A percentile compares a stretch with the other conserved stretches of the same genome.
These are phyloP conservation scores for Xylaria digitata DNA, from an alignment of 2,329 filamentous ascomycete species.

Conservation along the genomic window DNA sequence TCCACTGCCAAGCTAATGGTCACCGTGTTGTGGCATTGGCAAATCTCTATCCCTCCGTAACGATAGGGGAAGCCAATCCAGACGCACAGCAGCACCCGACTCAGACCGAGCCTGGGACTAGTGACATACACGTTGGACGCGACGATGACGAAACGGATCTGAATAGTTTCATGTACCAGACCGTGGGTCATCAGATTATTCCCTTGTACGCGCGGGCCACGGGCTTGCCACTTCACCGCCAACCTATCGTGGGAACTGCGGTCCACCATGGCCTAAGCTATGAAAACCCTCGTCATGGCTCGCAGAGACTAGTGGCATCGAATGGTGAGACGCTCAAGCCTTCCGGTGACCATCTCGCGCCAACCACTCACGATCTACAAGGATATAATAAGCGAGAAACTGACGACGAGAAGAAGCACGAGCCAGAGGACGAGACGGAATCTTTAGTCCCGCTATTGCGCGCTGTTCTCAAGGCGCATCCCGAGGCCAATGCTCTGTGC, in stretches of 20 bases:
- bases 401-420: conserved; percentile 39
- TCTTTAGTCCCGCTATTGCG: conserved; percentile 81
- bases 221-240: conserved; percentile 84
- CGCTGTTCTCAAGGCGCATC: conserved; percentile 74
- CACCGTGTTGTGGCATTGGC: conserved; percentile 88
- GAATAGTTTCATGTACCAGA: conserved; percentile 99
- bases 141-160: conserved; percentile 65
- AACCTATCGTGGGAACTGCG: conserved; percentile 77
- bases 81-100: conserved; percentile 13
- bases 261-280: conserved; percentile 81
- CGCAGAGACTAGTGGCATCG: conserved; percentile 21
- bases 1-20: conserved; percentile 89
- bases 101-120: conserved; percentile 20
- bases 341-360: conserved; percentile 7
- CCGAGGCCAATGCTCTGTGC: conserved; percentile 85
- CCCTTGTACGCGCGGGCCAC: conserved; percentile 86
- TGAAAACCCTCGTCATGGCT: conserved; percentile 43
- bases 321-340: conserved; percentile 18
- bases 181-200: conserved; percentile 87
- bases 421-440: conserved; percentile 83
- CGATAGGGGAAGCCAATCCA: conserved; percentile 17
- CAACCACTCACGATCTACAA: conserved; percentile 22
- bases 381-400: conserved; percentile 16
- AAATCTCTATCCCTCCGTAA: conserved; percentile 74
- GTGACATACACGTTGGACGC: conserved; percentile 46